Evolutionary conservation across 305 asterid genomes (phyloP).

Genomic region (Andrographis paniculata): DNA sequence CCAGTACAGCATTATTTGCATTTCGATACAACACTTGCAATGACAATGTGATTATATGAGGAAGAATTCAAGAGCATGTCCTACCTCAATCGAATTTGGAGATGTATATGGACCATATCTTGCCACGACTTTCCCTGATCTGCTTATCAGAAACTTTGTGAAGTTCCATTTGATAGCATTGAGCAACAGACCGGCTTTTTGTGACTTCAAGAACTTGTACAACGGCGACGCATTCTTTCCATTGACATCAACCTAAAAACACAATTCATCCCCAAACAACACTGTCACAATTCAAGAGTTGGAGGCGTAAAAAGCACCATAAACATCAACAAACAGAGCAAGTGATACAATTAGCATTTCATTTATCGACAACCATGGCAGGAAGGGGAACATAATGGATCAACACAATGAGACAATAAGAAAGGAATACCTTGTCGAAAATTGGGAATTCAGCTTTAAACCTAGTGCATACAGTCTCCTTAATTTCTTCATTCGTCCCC

Average conservation of each 20-base stretch:
- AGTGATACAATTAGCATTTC: not conserved
- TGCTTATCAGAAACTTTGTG: conserved; percentile 69
- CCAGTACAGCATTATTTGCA: too few species aligned
- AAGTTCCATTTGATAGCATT: conserved; percentile 85
- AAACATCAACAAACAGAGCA: not conserved
- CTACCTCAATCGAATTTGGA: conserved; percentile 71
- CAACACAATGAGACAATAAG: not conserved
- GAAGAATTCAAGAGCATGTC: conserved; percentile 12
- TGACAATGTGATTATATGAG: too few species aligned
- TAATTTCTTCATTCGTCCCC: conserved; percentile 70
- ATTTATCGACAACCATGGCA: not conserved
- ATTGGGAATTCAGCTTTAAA: conserved; percentile 76
- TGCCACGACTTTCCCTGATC: conserved; percentile 60
- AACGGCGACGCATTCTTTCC: conserved; percentile 69
- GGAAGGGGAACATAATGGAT: conserved; percentile 4
- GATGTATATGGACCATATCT: conserved; percentile 64
- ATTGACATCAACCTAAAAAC: conserved; percentile 81
- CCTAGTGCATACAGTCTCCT: conserved; percentile 57
- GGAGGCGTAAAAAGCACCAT: not conserved
- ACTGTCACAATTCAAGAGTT: not conserved
- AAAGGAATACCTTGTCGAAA: conserved; percentile 46
- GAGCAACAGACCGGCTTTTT: conserved; percentile 47
- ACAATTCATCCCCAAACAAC: too few species aligned
- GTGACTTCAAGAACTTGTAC: conserved; percentile 72
- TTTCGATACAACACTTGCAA: too few species aligned